Conservation (phyloP, 768 basidiomycete genomes). For the Psilocybe subaeruginosa region DNA sequence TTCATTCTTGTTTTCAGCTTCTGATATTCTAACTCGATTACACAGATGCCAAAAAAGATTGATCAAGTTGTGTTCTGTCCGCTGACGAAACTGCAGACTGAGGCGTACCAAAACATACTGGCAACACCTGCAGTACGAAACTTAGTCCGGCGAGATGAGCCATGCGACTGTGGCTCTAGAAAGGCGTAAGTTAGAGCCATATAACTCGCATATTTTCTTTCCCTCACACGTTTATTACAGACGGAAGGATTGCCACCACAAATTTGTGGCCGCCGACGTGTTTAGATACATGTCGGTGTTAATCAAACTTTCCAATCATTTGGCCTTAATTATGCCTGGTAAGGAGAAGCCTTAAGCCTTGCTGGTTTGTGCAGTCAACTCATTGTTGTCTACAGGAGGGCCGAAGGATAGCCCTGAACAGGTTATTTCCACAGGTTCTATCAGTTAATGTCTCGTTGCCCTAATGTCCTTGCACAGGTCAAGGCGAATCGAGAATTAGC, state of each 20-base stretch:
- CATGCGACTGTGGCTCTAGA: conserved; percentile 70
- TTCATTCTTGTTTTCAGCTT: background rate
- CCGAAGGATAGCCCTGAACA: conserved; percentile 72
- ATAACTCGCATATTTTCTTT: background rate
- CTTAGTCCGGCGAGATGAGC: conserved; percentile 70
- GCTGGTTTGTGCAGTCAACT: background rate
- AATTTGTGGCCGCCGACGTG: conserved; percentile 60
- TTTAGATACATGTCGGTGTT: conserved; percentile 83
- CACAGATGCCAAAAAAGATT: conserved; percentile 81
- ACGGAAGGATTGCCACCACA: conserved; percentile 44
- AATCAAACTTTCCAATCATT: conserved; percentile 88
- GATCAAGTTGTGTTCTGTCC: conserved; percentile 97
- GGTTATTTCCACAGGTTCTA: conserved; percentile 33
- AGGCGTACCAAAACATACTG: conserved; percentile 75
- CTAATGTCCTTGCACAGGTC: conserved; percentile 30
- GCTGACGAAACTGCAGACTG: conserved; percentile 68
- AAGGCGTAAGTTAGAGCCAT: conserved; percentile 46
- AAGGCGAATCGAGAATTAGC: conserved; percentile 63
- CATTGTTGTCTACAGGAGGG: conserved; percentile 40
- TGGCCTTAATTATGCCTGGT: conserved; percentile 87
- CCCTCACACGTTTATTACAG: conserved; percentile 25
- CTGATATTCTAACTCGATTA: conserved; percentile 2
- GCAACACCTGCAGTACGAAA: conserved; percentile 68
- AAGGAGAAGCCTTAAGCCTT: conserved; percentile 1
- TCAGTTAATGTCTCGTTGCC: background rate